A percentile compares a stretch with the other conserved stretches of the same genome.
phyloP scores from a whole-genome alignment of 1,284 basidiomycete genomes.

The Melampsora larici-populina region DNA sequence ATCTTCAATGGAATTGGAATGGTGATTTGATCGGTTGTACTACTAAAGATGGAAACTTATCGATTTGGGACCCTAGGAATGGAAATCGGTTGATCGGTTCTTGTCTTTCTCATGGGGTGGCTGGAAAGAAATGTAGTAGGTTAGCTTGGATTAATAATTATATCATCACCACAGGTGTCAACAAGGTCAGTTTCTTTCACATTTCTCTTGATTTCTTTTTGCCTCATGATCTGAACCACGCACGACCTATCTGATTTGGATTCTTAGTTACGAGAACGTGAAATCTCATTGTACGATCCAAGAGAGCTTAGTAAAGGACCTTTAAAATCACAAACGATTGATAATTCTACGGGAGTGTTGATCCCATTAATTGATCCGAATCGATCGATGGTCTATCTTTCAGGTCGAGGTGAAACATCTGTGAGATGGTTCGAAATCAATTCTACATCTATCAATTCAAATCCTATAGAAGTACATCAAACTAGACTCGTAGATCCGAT shows the following conservation, averaged over 20 bases:
- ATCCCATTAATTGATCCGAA: constrained; percentile 55
- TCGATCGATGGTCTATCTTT: constrained; percentile 54
- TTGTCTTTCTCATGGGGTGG: constrained; percentile 39
- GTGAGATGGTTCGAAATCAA: constrained; percentile 54
- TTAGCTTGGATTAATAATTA: constrained; percentile 51
- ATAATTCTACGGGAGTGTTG: constrained; percentile 54
- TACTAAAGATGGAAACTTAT: constrained; percentile 37
- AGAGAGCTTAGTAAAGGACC: constrained; percentile 47
- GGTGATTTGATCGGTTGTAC: constrained; percentile 37
- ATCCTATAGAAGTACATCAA: constrained; percentile 45
- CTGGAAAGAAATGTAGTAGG: constrained; percentile 52
- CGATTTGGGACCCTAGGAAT: constrained; percentile 23
- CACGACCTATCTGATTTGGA: neutral
- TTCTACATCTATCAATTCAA: constrained; percentile 1
- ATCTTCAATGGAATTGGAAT: constrained; percentile 44
- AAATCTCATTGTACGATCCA: constrained; percentile 48
- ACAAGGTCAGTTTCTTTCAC: constrained; percentile 47
- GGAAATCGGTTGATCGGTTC: neutral
- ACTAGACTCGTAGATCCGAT: constrained; percentile 51
- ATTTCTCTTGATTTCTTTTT: no score
- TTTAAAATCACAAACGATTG: constrained; percentile 51
- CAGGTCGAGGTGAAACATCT: constrained; percentile 56
- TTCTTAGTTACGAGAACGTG: constrained; percentile 42
- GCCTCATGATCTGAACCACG: no score
- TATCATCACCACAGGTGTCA: constrained; percentile 55